Percentiles rank a stretch among this genome's conserved stretches.
Conservation (phyloP, 1,284 basidiomycete species). For the Rhodotorula sp. region DNA sequence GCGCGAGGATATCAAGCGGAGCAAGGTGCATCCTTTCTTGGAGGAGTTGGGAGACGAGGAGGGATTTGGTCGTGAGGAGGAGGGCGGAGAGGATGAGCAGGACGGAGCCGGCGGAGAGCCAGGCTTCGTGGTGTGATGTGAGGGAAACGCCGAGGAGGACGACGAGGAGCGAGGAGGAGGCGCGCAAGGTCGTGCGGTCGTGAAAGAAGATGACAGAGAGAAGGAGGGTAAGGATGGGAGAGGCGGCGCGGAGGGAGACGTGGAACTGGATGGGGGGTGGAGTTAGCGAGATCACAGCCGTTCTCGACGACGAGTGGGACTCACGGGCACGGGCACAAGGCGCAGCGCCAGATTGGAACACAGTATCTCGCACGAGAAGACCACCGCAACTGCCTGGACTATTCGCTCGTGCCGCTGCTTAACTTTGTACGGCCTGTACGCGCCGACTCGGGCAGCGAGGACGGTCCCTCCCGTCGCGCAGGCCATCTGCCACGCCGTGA, state of each 20-base stretch:
- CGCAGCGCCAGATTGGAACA: constrained; percentile 28
- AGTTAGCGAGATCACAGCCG: not conserved
- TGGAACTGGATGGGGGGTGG: constrained; percentile 18
- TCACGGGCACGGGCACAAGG: constrained; percentile 35
- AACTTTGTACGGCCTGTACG: constrained; percentile 21
- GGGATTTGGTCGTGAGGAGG: constrained; percentile 31
- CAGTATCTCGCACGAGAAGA: constrained; percentile 34
- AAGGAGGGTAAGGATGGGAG: constrained; percentile 36
- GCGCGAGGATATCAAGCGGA: constrained; percentile 33
- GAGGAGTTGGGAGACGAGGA: constrained; percentile 35
- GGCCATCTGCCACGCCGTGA: constrained; percentile 29
- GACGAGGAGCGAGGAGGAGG: constrained; percentile 26
- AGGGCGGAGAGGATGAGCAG: constrained; percentile 28
- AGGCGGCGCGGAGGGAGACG: constrained; percentile 34
- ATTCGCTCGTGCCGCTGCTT: constrained; percentile 18
- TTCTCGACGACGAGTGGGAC: not conserved
- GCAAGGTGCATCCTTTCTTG: constrained; percentile 19
- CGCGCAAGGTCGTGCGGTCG: constrained; percentile 15
- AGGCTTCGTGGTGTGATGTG: constrained; percentile 31
- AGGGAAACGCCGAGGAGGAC: constrained; percentile 35
- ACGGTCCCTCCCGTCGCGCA: constrained; percentile 30
- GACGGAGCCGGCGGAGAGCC: constrained; percentile 24
- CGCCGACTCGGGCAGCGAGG: constrained; percentile 20
- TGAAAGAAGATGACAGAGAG: constrained; percentile 33
- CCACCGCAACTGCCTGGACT: constrained; percentile 23